Evolutionary conservation across 495 filamentous ascomycete genomes (phyloP), one percentile per base, ranked within the genome.

Genomic region (Parachaetomium inaequale): DNA sequence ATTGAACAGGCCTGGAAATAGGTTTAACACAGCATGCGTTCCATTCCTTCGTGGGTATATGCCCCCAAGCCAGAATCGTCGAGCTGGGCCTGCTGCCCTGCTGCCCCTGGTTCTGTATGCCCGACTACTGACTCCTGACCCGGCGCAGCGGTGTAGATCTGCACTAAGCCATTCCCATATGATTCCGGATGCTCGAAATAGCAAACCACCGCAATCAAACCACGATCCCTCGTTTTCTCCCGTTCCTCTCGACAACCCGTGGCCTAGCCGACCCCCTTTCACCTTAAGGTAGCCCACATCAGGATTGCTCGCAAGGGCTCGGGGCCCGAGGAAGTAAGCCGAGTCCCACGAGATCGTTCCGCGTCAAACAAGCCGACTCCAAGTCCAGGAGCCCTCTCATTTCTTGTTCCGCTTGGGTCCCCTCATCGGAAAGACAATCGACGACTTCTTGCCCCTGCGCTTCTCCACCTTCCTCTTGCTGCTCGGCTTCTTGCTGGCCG

Each of bases 401-500:
- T 77, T 74, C 72, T 71, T 76, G 68, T 70, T 77, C 55, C 70
- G 67, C 64, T 70, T 78, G 59, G 79, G 78, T 36, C 78, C 74
- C 45, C 77, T 77, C 64, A 76, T 83, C 63, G 74, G 77, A 61
- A 84, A 84, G 28, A 83, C 79, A 46, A 84, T 79, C 38, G 76
- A 74, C 59, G 70, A 81, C 71, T 75, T 81, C 72, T 80, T 79
- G 43, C 72, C 66, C 56, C 70, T 74, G 55, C 76, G 72, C 72
- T 79, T 80, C 68, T 76, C 70, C 50, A 75, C 69, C 54, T 70
- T 71, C 68, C 67, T 72, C 76, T 78, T 79, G 55, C 63, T 61
- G 21, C 40, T 61, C 34, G 70, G 64, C 61, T 75, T 74, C 59
- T 67, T 68, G 47, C 65, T 31, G 31, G 69, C 59, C 14, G 72